phyloP scores from a whole-genome alignment of 441 rosid species.

The Pelargonium australe region DNA sequence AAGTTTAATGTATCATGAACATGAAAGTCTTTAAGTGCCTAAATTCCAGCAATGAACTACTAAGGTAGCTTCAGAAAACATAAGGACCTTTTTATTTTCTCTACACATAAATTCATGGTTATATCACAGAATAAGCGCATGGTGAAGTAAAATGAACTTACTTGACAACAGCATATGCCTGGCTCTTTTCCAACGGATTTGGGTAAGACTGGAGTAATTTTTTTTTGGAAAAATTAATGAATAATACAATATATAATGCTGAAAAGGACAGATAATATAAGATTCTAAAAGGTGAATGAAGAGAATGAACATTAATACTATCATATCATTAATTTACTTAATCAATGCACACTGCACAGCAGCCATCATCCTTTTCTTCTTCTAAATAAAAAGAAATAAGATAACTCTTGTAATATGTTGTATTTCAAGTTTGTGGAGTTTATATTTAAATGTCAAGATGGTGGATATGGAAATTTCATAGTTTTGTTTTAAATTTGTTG shows the following conservation, averaged over 20 bases:
- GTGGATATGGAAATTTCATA: too few relatives aligned
- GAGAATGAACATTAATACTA: not conserved
- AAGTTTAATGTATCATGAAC: not conserved
- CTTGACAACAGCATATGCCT: conserved; percentile 86
- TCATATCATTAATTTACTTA: too few relatives aligned
- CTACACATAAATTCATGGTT: not conserved
- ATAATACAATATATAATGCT: not conserved
- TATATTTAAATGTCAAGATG: too few relatives aligned
- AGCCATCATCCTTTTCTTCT: too few relatives aligned
- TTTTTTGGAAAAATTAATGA: not conserved
- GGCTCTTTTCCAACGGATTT: conserved; percentile 76
- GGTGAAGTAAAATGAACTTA: conserved; percentile 29
- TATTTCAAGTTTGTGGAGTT: too few relatives aligned
- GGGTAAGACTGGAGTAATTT: conserved; percentile 40
- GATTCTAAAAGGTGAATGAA: not conserved
- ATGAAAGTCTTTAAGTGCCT: not conserved
- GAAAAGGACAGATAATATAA: not conserved
- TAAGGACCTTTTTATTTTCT: not conserved
- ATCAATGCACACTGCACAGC: too few relatives aligned
- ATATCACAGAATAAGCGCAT: not conserved
- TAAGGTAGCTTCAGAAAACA: not conserved
- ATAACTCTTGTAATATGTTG: too few relatives aligned
- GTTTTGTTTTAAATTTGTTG: too few relatives aligned
- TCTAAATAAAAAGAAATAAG: too few relatives aligned
- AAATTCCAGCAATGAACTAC: not conserved